These are phyloP conservation scores for Lagerstroemia speciosa DNA, from an alignment of 345 rosid genomes.

Conservation along the genomic window DNA sequence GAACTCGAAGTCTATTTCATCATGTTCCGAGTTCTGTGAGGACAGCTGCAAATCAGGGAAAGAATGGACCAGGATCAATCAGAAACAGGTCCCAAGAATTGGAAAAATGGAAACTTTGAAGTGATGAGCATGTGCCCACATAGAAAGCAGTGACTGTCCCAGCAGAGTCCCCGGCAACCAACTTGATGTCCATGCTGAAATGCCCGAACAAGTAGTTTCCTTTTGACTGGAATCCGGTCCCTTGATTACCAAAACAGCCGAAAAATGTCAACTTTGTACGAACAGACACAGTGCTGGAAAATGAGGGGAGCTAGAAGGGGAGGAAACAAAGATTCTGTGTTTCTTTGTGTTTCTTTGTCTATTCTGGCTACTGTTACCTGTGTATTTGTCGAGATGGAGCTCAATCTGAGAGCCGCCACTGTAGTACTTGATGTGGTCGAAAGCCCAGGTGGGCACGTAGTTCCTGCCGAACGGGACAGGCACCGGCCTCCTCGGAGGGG, in stretches of 20 bases:
- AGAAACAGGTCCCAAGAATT: neutral
- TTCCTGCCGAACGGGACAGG: constrained; percentile 66
- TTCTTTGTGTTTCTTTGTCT: too few species aligned
- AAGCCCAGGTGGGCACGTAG: constrained; percentile 83
- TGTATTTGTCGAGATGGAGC: constrained; percentile 67
- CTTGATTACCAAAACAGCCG: constrained; percentile 19
- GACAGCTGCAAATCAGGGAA: constrained; percentile 44
- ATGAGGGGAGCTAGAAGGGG: neutral
- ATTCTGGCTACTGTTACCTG: constrained; percentile 28
- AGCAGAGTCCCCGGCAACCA: constrained; percentile 76
- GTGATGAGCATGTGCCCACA: constrained; percentile 28
- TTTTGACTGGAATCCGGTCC: constrained; percentile 85
- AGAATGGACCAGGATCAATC: neutral
- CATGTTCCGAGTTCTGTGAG: constrained; percentile 73
- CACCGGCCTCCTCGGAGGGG: constrained; percentile 46
- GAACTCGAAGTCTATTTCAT: constrained; percentile 91
- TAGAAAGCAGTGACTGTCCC: constrained; percentile 85
- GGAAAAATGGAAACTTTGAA: neutral
- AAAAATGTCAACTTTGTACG: neutral
- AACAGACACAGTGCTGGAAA: neutral
- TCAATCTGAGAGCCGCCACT: constrained; percentile 64
- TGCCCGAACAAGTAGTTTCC: constrained; percentile 77
- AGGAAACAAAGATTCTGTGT: too few species aligned
- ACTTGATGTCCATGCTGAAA: constrained; percentile 74
- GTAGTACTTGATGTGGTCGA: constrained; percentile 81